Conservation (phyloP, 1,284 basidiomycete genomes). For the Ustilago esculenta region DNA sequence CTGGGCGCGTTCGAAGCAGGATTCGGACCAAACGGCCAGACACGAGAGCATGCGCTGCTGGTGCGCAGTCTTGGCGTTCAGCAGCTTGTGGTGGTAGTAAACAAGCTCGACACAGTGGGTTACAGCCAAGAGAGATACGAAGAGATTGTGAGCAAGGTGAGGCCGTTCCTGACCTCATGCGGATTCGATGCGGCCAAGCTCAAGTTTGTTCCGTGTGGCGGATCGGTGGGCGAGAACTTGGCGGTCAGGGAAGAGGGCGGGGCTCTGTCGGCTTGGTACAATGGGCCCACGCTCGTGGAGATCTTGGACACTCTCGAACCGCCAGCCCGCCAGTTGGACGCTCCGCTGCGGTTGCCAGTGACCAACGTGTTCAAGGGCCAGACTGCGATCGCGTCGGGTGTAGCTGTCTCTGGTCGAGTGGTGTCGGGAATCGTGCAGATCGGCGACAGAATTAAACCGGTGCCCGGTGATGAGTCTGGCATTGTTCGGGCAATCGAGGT, state of each 20-base stretch:
- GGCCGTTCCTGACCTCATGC: conserved; percentile 83
- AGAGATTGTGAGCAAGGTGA: conserved; percentile 79
- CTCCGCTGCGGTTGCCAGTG: conserved; percentile 85
- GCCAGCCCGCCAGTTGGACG: conserved; percentile 75
- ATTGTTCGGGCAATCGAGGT: conserved; percentile 83
- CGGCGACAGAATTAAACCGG: conserved; percentile 83
- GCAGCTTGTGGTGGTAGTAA: conserved; percentile 90
- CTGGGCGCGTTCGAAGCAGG: conserved; percentile 95
- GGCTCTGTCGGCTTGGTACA: conserved; percentile 79
- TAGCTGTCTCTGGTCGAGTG: conserved; percentile 85
- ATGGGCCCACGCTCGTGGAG: conserved; percentile 84
- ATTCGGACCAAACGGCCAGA: conserved; percentile 92
- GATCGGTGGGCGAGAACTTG: conserved; percentile 90
- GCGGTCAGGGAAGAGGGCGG: conserved; percentile 68
- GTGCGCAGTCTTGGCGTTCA: conserved; percentile 93
- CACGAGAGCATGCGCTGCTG: conserved; percentile 91
- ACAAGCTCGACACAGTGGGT: conserved; percentile 80
- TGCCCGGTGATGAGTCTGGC: conserved; percentile 91
- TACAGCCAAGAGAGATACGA: conserved; percentile 86
- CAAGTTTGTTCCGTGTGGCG: conserved; percentile 86
- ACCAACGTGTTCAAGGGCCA: conserved; percentile 91
- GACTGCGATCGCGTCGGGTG: conserved; percentile 77
- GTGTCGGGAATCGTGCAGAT: conserved; percentile 89
- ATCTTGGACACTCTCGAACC: conserved; percentile 80
- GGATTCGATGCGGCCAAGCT: conserved; percentile 84